phyloP scores from a whole-genome alignment of 108 stramenopile species.

The Skeletonema marinoi region DNA sequence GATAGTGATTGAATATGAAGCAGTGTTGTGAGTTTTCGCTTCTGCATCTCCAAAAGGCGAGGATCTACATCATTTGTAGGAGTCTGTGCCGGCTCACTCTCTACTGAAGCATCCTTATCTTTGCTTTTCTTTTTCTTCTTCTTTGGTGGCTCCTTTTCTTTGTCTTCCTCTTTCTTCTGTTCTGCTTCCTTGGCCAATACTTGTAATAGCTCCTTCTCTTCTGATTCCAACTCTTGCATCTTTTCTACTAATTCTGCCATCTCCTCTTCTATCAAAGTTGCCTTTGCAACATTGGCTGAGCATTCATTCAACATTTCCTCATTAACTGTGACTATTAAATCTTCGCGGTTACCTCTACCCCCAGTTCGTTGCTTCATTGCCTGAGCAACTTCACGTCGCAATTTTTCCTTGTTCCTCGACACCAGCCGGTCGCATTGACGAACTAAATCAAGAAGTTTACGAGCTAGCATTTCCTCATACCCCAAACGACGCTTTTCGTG shows the following conservation, averaged over 20 bases:
- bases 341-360: slow-evolving; percentile 53
- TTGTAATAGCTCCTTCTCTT: slow-evolving; percentile 42
- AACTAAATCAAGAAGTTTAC: slow-evolving; percentile 76
- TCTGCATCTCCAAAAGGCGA: slow-evolving; percentile 51
- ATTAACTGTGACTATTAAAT: slow-evolving; percentile 51
- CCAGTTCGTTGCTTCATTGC: slow-evolving; percentile 54
- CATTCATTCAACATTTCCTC: slow-evolving; percentile 53
- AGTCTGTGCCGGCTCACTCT: slow-evolving; percentile 17
- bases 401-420: slow-evolving; percentile 80
- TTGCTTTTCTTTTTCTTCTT: slow-evolving; percentile 45
- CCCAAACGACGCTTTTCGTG: slow-evolving; percentile 83
- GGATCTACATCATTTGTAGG: slow-evolving; percentile 23
- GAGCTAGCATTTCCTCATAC: slow-evolving; percentile 71
- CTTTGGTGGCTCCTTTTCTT: slow-evolving; percentile 18
- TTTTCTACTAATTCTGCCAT: slow-evolving; percentile 46
- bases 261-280: slow-evolving; percentile 60
- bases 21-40: slow-evolving; percentile 45
- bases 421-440: slow-evolving; percentile 79
- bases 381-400: slow-evolving; percentile 67
- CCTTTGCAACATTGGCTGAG: slow-evolving; percentile 62
- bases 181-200: slow-evolving; percentile 31
- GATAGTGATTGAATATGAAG: slow-evolving; percentile 41
- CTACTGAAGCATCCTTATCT: slow-evolving; percentile 13
- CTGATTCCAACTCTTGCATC: slow-evolving; percentile 36
- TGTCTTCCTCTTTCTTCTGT: slow-evolving; percentile 1